Percentiles rank a stretch among this genome's conserved stretches.
phyloP scores from a whole-genome alignment of 345 rosid species.

The Eucalyptus regnans region DNA sequence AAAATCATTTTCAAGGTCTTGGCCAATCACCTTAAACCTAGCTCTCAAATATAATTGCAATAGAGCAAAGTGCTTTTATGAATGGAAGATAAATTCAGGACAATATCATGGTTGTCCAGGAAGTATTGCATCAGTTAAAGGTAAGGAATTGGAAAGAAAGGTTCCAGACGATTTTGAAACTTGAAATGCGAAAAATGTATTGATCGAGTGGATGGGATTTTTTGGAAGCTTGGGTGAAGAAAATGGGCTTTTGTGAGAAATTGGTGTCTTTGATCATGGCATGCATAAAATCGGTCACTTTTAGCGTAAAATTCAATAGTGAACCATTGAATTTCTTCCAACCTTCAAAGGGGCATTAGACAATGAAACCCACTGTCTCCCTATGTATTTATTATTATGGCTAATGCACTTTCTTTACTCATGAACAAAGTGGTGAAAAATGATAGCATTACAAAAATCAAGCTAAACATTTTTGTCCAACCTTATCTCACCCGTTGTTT shows the following conservation, averaged over 20 bases:
- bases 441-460: neutral
- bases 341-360: neutral
- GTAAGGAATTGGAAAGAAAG: neutral
- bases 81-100: neutral
- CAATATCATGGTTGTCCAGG: neutral
- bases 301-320: accelerated
- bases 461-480: neutral
- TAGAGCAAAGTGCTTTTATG: neutral
- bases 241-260: neutral
- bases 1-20: neutral
- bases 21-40: neutral
- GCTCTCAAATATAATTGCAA: neutral
- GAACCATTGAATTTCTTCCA: neutral
- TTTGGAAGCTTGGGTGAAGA: neutral
- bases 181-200: accelerated
- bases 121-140: neutral
- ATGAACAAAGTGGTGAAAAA: neutral
- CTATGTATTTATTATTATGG: accelerated
- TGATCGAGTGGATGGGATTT: neutral
- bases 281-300: too few species aligned
- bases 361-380: neutral
- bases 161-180: neutral
- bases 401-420: neutral
- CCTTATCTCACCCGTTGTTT: neutral
- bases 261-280: neutral